A percentile compares a stretch with the other conserved stretches of the same genome.
Conservation (phyloP, 306 rosid genomes). For the Quercus mongolica region DNA sequence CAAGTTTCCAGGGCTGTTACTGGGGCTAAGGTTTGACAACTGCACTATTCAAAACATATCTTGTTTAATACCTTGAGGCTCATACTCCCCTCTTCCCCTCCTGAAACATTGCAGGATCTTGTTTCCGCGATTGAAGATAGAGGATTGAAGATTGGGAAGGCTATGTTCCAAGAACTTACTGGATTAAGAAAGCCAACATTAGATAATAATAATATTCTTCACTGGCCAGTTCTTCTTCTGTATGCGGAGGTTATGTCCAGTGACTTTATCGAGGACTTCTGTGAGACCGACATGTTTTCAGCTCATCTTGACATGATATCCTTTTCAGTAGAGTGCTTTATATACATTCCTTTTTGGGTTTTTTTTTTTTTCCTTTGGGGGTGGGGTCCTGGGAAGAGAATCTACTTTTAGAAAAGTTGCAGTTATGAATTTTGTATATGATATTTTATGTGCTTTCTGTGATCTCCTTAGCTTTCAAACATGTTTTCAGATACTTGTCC, state of each 20-base stretch:
- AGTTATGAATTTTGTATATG: conserved; percentile 1
- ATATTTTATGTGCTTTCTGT: conserved; percentile 10
- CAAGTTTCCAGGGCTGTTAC: conserved; percentile 57
- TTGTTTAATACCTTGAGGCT: conserved; percentile 21
- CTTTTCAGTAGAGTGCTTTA: conserved; percentile 36
- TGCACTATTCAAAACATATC: not conserved
- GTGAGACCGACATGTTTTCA: conserved; percentile 86
- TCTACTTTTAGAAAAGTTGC: not conserved
- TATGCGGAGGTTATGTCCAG: conserved; percentile 97
- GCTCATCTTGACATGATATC: conserved; percentile 93
- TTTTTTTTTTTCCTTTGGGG: not conserved
- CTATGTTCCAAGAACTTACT: conserved; percentile 62
- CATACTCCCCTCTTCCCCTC: conserved; percentile 3
- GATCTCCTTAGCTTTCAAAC: conserved; percentile 67
- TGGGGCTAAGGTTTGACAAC: conserved; percentile 59
- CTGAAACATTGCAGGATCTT: conserved; percentile 51
- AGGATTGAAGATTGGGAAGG: conserved; percentile 80
- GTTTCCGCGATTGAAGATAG: conserved; percentile 57
- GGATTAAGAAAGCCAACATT: conserved; percentile 70
- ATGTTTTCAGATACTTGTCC: conserved; percentile 68
- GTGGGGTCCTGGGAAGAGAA: not conserved
- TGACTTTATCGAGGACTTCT: conserved; percentile 92
- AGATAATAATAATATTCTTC: conserved; percentile 71
- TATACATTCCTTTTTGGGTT: not conserved
- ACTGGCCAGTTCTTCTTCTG: conserved; percentile 93